Evolutionary conservation across 768 basidiomycete genomes (phyloP).

Genomic region (Harrya chromipes): DNA sequence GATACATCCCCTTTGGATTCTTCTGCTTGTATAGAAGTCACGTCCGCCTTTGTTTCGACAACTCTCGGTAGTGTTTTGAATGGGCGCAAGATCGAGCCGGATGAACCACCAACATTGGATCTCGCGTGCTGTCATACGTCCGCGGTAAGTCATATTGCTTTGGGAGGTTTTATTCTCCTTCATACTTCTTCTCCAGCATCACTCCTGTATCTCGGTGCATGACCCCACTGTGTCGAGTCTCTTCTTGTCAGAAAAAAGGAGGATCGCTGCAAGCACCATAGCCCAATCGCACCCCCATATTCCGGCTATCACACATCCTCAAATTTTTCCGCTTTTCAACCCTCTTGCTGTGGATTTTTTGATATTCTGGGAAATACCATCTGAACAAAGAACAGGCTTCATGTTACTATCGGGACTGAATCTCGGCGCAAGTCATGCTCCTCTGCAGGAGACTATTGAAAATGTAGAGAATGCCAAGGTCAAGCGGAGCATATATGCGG

Average conservation of each 20-base stretch:
- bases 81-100: constrained; percentile 38
- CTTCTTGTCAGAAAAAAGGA: constrained; percentile 50
- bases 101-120: constrained; percentile 51
- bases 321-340: constrained; percentile 79
- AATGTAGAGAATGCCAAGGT: constrained; percentile 59
- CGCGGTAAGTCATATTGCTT: constrained; percentile 35
- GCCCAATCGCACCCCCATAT: constrained; percentile 53
- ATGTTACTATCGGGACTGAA: constrained; percentile 53
- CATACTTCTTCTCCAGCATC: constrained; percentile 6
- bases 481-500: constrained; percentile 87
- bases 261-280: constrained; percentile 35
- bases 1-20: constrained; percentile 39
- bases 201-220: constrained; percentile 15
- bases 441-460: constrained; percentile 58
- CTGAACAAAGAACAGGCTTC: constrained; percentile 59
- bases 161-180: background rate
- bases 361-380: constrained; percentile 72
- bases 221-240: constrained; percentile 37
- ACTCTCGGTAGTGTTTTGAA: constrained; percentile 52
- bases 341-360: constrained; percentile 70
- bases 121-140: constrained; percentile 48
- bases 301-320: constrained; percentile 44
- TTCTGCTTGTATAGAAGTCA: constrained; percentile 38
- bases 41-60: constrained; percentile 46
- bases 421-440: constrained; percentile 68